These are phyloP conservation scores for Dendrobium nobile DNA, from an alignment of 106 monocot species.

Conservation along the genomic window DNA sequence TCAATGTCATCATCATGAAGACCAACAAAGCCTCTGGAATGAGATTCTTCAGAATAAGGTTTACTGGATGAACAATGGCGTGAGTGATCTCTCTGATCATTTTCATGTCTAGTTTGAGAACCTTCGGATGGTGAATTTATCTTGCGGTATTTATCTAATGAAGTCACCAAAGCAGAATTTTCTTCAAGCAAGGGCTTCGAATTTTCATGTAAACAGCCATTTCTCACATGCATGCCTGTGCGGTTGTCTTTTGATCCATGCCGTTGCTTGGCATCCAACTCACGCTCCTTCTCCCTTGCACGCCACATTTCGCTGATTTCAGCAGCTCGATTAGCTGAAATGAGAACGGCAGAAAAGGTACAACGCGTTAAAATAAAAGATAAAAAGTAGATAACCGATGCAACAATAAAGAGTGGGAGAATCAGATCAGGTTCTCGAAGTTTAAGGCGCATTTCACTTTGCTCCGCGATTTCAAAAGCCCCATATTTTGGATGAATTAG, in stretches of 20 bases:
- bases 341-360: neutral
- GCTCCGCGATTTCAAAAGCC: too few relatives aligned
- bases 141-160: neutral
- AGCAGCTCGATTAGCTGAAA: slow-evolving; percentile 70
- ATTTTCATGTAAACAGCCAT: slow-evolving; percentile 13
- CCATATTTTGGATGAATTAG: too few relatives aligned
- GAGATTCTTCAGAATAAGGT: slow-evolving; percentile 7
- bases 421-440: too few relatives aligned
- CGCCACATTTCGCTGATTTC: slow-evolving; percentile 90
- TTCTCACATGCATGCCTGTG: slow-evolving; percentile 7
- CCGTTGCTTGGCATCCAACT: slow-evolving; percentile 46
- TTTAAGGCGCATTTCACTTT: too few relatives aligned
- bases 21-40: slow-evolving; percentile 37
- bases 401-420: neutral
- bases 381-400: neutral
- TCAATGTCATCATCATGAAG: slow-evolving; percentile 78
- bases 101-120: neutral
- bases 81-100: neutral
- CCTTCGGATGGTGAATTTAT: neutral
- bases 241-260: slow-evolving; percentile 16
- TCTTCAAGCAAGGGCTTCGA: slow-evolving; percentile 15
- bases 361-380: neutral
- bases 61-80: slow-evolving; percentile 28
- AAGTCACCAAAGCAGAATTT: neutral
- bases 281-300: slow-evolving; percentile 77